Evolutionary conservation across 2,329 filamentous ascomycete species (phyloP), one percentile per base, ranked within the genome.

Genomic region (Corynespora cassiicola): DNA sequence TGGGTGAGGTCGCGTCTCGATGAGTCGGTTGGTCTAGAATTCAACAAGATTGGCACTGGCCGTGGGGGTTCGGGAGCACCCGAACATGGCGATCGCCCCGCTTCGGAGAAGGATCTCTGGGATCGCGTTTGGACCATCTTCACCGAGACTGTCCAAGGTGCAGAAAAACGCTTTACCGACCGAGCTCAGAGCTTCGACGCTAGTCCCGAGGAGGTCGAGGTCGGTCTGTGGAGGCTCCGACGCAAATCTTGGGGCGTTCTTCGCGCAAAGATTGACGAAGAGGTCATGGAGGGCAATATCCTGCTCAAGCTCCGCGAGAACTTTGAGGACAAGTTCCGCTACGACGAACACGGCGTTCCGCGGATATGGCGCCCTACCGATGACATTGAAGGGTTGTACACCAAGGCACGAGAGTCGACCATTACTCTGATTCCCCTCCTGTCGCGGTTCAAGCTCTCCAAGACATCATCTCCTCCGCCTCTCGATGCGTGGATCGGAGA

Each of bases 251-350:
- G 94, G 94, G 86, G 86, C 25, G 91, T 92, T 10, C 77, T 99
- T 45, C 82, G 89, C 29, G 86, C 90, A 43, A 94, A 89, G 75
- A 87, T 99, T 47, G 92, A 97, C 22, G 94, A 99, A 63, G 94
- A 99, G 71, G 89, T 96, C 63, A 95, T 95, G 84, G 94, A 97
- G 72, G 92, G 92, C 58, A 99, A 97, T 63, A 84, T 99, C 36
- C 75, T 97, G 21, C 78, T 97, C 54, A 99, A 99, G 75, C 81
- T 99, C 34, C 84, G 94, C 22, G 94, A 99, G 70, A 97, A 96
- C 74, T 99, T 99, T 54, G 94, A 99, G 71, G 94, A 99, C 74
- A 96, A 96, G 71, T 99, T 99, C 80, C 86, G 94, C 50, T 99
- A 99, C 60, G 94, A 99, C 59, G 91, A 96, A 43, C 84, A 85